phyloP scores from a whole-genome alignment of 805 yeast species.

The Teunomyces barrocoloradensis region DNA sequence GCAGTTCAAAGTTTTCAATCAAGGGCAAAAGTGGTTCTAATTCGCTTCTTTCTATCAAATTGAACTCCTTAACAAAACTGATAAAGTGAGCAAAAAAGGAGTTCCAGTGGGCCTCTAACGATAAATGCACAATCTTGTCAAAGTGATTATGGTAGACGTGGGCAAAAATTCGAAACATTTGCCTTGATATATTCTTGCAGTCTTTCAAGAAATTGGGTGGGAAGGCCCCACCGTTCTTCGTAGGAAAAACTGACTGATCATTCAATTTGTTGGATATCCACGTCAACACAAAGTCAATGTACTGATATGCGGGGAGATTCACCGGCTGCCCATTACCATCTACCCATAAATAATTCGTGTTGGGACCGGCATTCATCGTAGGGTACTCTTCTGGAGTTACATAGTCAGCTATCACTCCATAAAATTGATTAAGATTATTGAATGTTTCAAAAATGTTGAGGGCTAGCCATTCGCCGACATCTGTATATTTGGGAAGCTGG shows the following conservation, averaged over 20 bases:
- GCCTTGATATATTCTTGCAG: slow-evolving; percentile 82
- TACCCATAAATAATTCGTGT: slow-evolving; percentile 87
- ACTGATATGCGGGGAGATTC: slow-evolving; percentile 87
- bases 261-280: slow-evolving; percentile 88
- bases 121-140: slow-evolving; percentile 86
- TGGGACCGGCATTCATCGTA: slow-evolving; percentile 94
- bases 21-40: slow-evolving; percentile 73
- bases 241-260: slow-evolving; percentile 89
- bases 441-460: slow-evolving; percentile 87
- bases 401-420: slow-evolving; percentile 86
- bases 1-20: slow-evolving; percentile 76
- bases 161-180: slow-evolving; percentile 94
- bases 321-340: slow-evolving; percentile 74
- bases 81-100: slow-evolving; percentile 94
- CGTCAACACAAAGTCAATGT: slow-evolving; percentile 85
- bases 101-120: slow-evolving; percentile 97
- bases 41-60: slow-evolving; percentile 74
- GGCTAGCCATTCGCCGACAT: slow-evolving; percentile 93
- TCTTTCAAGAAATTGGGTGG: slow-evolving; percentile 82
- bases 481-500: slow-evolving; percentile 92
- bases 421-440: slow-evolving; percentile 81
- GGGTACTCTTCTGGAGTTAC: slow-evolving; percentile 88
- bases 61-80: slow-evolving; percentile 81
- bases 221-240: slow-evolving; percentile 83
- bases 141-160: slow-evolving; percentile 93